Conservation (phyloP, 371 early-diverging fungal genomes). For the Chytridium lagenaria region DNA sequence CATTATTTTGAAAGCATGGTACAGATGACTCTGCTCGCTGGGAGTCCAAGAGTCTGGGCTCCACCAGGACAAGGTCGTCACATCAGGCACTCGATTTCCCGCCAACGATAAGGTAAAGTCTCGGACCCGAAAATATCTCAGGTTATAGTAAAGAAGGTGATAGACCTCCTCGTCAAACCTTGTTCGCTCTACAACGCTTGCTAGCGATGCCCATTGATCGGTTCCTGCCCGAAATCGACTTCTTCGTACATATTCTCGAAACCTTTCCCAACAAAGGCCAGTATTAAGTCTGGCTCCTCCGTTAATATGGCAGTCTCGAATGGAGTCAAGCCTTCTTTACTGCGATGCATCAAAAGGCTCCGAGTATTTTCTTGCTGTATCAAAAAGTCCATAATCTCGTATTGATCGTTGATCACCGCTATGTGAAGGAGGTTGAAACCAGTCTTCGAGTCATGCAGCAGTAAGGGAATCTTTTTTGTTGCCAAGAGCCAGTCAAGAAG, state of each 20-base stretch:
- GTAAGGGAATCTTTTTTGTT: background rate
- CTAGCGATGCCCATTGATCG: background rate
- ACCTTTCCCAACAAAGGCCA: background rate
- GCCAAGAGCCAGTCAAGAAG: background rate
- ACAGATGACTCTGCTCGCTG: background rate
- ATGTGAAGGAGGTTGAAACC: background rate
- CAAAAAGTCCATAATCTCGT: background rate
- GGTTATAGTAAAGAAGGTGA: background rate
- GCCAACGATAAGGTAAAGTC: background rate
- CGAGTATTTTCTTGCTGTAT: background rate
- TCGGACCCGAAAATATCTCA: background rate
- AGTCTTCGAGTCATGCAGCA: background rate
- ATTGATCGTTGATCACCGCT: background rate
- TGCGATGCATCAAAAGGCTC: background rate
- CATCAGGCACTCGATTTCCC: background rate
- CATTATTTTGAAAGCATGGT: background rate
- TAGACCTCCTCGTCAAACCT: background rate
- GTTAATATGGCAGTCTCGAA: background rate
- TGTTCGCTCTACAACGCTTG: background rate
- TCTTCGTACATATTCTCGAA: background rate
- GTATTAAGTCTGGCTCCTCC: background rate
- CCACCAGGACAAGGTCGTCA: background rate
- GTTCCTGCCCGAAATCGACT: background rate
- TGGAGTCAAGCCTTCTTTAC: background rate
- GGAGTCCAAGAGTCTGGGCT: background rate